Percentiles rank a stretch among this genome's conserved stretches.
These are phyloP conservation scores for Astraeus odoratus DNA, from an alignment of 768 basidiomycete genomes.

Conservation along the genomic window DNA sequence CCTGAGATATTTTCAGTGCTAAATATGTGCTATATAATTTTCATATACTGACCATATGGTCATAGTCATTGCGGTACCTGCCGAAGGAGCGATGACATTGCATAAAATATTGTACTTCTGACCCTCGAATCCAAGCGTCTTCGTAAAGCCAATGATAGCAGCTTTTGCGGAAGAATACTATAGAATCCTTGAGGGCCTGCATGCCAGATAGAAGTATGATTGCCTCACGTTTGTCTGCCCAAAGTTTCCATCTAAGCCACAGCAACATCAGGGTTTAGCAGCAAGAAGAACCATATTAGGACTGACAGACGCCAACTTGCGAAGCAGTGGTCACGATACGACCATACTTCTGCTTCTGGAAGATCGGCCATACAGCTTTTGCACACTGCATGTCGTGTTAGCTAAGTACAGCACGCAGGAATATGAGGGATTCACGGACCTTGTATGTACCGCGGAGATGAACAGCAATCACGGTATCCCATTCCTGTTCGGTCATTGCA, in stretches of 20 bases:
- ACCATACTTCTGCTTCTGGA: conserved; percentile 95
- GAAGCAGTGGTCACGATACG: conserved; percentile 94
- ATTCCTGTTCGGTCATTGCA: conserved; percentile 85
- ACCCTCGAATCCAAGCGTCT: conserved; percentile 87
- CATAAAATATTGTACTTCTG: conserved; percentile 84
- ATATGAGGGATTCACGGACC: conserved; percentile 30
- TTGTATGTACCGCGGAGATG: conserved; percentile 92
- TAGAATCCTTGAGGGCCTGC: not conserved
- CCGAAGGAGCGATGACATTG: conserved; percentile 82
- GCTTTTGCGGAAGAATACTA: conserved; percentile 92
- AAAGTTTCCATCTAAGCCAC: conserved; percentile 78
- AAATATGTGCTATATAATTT: not conserved
- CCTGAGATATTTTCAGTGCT: conserved; percentile 30
- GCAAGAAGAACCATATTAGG: not conserved
- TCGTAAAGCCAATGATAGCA: conserved; percentile 85
- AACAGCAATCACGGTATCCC: conserved; percentile 87
- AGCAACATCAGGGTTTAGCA: conserved; percentile 1
- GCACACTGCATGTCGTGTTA: conserved; percentile 50
- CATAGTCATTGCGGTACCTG: conserved; percentile 88
- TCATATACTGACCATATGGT: conserved; percentile 51
- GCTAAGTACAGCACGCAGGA: conserved; percentile 1
- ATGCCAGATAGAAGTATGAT: not conserved
- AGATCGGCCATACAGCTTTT: conserved; percentile 93
- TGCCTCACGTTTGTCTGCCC: conserved; percentile 78
- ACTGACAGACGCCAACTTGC: conserved; percentile 85